Conservation (phyloP, 225 moss, liverwort and hornwort genomes). For the Marchantia polymorpha region DNA sequence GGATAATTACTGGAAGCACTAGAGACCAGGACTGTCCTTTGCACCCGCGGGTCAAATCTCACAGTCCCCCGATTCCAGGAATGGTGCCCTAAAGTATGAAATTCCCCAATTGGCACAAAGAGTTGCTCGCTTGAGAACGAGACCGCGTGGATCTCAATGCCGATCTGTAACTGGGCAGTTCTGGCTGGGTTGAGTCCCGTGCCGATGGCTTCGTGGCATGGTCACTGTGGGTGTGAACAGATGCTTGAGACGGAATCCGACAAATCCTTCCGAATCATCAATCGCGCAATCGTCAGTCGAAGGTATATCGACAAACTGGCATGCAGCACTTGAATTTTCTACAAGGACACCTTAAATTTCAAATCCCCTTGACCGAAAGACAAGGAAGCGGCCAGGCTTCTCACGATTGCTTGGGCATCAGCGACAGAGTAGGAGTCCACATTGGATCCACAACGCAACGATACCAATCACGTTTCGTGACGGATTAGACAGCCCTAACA, state of each 20-base stretch:
- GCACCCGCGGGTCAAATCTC: background rate
- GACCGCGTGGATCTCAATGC: background rate
- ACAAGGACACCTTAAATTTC: background rate
- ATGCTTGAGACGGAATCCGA: background rate
- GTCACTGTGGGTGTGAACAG: background rate
- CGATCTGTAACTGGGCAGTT: background rate
- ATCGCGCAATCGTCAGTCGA: background rate
- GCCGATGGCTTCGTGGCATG: background rate
- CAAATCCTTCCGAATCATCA: background rate
- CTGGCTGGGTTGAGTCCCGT: background rate
- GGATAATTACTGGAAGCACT: background rate
- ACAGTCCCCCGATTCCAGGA: background rate
- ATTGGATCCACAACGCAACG: constrained; percentile 4
- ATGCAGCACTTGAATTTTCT: background rate
- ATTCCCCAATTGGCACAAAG: background rate
- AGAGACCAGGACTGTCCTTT: background rate
- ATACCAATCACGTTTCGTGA: constrained; percentile 8
- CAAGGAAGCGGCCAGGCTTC: background rate
- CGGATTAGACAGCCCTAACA: background rate
- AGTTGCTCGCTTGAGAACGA: background rate
- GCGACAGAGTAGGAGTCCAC: background rate
- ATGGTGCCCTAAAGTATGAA: background rate
- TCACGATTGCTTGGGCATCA: background rate
- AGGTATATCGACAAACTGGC: background rate
- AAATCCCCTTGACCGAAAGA: background rate